Base-by-base conservation (phyloP, 345 rosid genomes). In the Sonneratia alba region DNA sequence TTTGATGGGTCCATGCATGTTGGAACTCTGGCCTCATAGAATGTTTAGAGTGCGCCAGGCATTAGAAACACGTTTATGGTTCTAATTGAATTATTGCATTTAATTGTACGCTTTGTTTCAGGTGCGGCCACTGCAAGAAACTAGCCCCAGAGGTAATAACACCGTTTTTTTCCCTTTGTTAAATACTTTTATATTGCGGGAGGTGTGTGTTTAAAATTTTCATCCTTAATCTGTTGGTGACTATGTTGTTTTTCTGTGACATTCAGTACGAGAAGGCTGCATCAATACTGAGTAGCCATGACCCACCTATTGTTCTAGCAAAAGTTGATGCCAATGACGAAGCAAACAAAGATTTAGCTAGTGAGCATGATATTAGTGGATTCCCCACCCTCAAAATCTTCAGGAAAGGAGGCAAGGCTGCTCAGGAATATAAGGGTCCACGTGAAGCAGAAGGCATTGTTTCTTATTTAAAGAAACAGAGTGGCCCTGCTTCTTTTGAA, bases 81-180 rank as follows among this genome's bases (percentile, higher is more conserved):
- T 48, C 36, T 4, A 2, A 66, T 51, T 40, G 36, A 62, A 10
- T 43, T 24, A 53, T 32, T 51, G 43, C 47, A 34, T 13, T 62
- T 62, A 32, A 59, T 1, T 7, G 34, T 9, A 10, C 11, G 21
- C 43, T 21, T 75, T 68, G 37, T 70, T 73, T 61, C 85, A 92
- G 99, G 99, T 95, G 98, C 71, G 99, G 98, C 3, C 99, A 95
- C 83, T 90, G 99, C 74, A 83, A 88, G 86, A 86, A 78, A 36
- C 98, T 95, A 76, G 96, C 99, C 77, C 99, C 99, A 24, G 90
- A 92, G 97, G 99, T 95, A 76, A 68, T 18, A 16, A 70, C 65
- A 34, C 61, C 67, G 36, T 53, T 53, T 53, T 53, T 53, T 24
- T 53, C 0, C 37, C 14, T 68, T 22, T 45, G 53, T 21, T 42